Conservation (phyloP, 495 filamentous ascomycete species). For the Neurospora terricola region DNA sequence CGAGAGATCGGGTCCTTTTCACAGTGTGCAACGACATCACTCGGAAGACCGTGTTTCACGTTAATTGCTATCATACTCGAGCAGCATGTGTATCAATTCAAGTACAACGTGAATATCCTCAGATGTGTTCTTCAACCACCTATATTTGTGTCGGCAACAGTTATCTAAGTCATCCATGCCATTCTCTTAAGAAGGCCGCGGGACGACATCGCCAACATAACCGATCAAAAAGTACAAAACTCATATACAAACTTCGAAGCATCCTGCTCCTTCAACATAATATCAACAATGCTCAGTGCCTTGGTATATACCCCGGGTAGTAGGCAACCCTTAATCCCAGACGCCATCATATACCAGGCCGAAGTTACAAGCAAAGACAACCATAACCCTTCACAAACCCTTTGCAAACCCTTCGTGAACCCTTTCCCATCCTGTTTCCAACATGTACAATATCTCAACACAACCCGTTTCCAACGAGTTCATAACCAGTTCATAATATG, state of each 20-base stretch:
- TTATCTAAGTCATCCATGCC: too few species aligned
- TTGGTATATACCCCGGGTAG: neutral
- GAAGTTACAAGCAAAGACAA: neutral
- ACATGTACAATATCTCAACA: neutral
- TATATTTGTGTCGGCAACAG: too few species aligned
- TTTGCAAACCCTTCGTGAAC: neutral
- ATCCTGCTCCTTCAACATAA: neutral
- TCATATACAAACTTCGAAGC: neutral
- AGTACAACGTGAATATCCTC: neutral
- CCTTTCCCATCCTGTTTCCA: neutral
- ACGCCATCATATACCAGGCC: neutral
- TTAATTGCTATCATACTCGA: neutral
- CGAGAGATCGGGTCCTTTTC: neutral
- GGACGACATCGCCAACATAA: too few species aligned
- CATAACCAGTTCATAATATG: neutral
- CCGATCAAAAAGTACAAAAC: neutral
- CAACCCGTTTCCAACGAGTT: neutral
- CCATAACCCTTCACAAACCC: neutral
- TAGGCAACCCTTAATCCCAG: neutral
- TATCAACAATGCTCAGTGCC: neutral
- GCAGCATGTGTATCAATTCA: neutral
- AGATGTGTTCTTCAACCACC: too few species aligned
- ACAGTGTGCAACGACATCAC: neutral
- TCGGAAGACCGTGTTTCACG: neutral
- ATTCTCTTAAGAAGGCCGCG: too few species aligned